A percentile compares a stretch with the other conserved stretches of the same genome.
These are phyloP conservation scores for Corylus avellana DNA, from an alignment of 306 rosid genomes.

Conservation along the genomic window DNA sequence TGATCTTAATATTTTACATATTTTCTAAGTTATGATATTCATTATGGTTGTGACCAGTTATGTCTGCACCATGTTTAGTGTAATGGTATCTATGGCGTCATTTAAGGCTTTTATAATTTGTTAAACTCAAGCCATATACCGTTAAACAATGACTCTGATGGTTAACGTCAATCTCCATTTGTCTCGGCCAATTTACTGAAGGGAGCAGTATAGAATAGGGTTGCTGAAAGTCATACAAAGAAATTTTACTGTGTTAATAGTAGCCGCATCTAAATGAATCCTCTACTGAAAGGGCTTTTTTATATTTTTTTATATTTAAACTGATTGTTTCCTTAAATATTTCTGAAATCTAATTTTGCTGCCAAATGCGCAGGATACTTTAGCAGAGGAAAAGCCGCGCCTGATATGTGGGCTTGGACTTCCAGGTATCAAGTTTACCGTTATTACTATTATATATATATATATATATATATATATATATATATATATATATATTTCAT, in stretches of 20 bases:
- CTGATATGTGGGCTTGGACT: conserved; percentile 88
- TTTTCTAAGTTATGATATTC: neutral
- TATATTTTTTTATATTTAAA: neutral
- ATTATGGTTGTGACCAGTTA: neutral
- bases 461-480: neutral
- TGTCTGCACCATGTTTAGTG: neutral
- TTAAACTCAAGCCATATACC: neutral
- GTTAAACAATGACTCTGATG: neutral
- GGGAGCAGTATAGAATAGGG: neutral
- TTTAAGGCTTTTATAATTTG: neutral
- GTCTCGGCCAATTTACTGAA: neutral
- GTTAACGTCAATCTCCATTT: neutral
- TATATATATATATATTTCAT: neutral
- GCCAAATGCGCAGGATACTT: conserved; percentile 57
- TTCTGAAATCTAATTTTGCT: conserved; percentile 22
- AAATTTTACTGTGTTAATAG: neutral
- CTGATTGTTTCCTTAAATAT: neutral
- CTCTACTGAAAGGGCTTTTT: neutral
- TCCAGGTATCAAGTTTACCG: conserved; percentile 61
- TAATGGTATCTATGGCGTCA: neutral
- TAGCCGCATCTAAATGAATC: neutral
- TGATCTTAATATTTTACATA: neutral
- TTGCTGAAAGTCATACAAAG: neutral
- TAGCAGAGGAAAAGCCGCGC: conserved; percentile 83
- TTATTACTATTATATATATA: neutral